These are phyloP conservation scores for Vitis labrusca DNA, from an alignment of 164 flowering plant species.

Conservation along the genomic window DNA sequence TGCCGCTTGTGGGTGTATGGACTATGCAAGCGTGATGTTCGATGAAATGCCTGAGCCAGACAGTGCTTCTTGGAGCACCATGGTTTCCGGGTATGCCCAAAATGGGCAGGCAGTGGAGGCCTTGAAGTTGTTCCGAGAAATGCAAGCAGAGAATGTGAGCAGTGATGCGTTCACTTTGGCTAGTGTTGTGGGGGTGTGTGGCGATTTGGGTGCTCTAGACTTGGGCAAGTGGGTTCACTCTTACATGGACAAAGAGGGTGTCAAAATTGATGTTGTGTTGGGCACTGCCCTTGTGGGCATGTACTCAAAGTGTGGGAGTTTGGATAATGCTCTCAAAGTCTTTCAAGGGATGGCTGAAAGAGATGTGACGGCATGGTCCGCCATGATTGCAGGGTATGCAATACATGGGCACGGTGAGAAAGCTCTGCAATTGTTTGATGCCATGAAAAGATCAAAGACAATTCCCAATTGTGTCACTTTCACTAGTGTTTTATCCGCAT, in stretches of 20 bases:
- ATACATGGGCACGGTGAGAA: constrained; percentile 23
- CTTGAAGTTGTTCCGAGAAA: constrained; percentile 18
- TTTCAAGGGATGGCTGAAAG: constrained; percentile 16
- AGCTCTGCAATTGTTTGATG: constrained; percentile 20
- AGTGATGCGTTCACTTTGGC: constrained; percentile 21
- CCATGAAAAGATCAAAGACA: constrained; percentile 13
- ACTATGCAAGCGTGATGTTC: constrained; percentile 13
- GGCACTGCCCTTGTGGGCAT: constrained; percentile 25
- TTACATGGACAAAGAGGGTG: constrained; percentile 13
- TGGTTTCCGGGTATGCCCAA: constrained; percentile 26
- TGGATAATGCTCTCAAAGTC: constrained; percentile 17
- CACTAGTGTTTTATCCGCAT: constrained; percentile 25
- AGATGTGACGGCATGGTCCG: constrained; percentile 23
- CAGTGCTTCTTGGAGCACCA: constrained; percentile 19
- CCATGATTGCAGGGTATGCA: constrained; percentile 26
- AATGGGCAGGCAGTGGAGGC: constrained; percentile 14
- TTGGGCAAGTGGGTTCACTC: constrained; percentile 5
- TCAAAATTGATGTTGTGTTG: constrained; percentile 14
- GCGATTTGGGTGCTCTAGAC: constrained; percentile 21
- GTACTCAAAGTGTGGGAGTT: constrained; percentile 24
- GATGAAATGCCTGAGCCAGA: constrained; percentile 23
- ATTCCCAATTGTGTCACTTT: constrained; percentile 24
- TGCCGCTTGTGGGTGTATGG: constrained; percentile 7
- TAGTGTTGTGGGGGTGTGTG: constrained; percentile 20
- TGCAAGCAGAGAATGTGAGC: constrained; percentile 17